Conservation (phyloP, 352 stramenopile genomes). For the Blastocystis sp. region DNA sequence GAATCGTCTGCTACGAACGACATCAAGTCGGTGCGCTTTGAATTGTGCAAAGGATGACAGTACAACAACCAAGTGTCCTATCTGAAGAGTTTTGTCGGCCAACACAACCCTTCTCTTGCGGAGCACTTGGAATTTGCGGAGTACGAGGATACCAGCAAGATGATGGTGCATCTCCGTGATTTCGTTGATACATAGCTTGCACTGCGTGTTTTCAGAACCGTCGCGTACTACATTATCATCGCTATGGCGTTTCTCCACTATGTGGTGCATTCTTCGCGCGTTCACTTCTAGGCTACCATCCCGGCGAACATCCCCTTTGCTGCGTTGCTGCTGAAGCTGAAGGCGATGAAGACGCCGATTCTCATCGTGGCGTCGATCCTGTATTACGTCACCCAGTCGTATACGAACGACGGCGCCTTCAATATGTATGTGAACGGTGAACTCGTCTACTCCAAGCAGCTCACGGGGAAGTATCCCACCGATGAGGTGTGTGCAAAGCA, state of each 20-base stretch:
- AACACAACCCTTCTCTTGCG: constrained; percentile 41
- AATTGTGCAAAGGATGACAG: constrained; percentile 50
- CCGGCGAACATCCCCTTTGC: not conserved
- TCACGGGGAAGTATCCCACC: constrained; percentile 8
- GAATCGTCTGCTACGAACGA: not conserved
- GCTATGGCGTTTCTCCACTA: not conserved
- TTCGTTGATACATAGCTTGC: not conserved
- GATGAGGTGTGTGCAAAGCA: not conserved
- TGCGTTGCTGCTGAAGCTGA: not conserved
- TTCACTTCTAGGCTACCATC: not conserved
- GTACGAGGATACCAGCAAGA: constrained; percentile 27
- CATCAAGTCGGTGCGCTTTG: constrained; percentile 42
- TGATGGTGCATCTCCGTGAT: not conserved
- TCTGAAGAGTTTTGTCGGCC: constrained; percentile 47
- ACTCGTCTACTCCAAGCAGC: constrained; percentile 24
- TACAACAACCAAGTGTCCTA: constrained; percentile 34
- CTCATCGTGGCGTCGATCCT: not conserved
- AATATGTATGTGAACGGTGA: constrained; percentile 55
- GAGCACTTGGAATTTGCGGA: constrained; percentile 21
- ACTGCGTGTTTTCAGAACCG: not conserved
- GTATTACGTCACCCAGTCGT: not conserved
- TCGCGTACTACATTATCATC: not conserved
- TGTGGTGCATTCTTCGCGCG: not conserved
- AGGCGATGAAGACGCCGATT: not conserved
- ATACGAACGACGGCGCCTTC: not conserved